Base-by-base conservation (phyloP, 306 rosid genomes). In the Cicer cuneatum region DNA sequence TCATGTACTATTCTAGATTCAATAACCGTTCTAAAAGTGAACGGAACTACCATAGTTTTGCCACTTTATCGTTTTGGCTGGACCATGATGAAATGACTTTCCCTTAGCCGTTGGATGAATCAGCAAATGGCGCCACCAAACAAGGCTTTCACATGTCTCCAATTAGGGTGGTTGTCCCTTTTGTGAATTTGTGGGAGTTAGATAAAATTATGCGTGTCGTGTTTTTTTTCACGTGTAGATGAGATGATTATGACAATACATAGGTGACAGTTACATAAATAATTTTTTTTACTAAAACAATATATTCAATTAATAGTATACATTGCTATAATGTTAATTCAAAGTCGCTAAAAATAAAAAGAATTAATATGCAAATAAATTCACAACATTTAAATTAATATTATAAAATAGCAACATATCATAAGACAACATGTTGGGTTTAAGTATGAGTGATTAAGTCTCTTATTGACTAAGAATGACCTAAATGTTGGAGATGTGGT, bases 31-130 rank as follows among this genome's bases (percentile, higher is more conserved):
- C 8, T 47, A 71, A 81, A 81, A 71, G 68, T 40, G 54, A 68
- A 57, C 35, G 71, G 52, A 21, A 65, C 56, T 65, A 19, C 3
- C 19, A 10, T 41, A 42, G 62, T 73, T 67, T 52, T 40, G 51
- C 10, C 21, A 18, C 75, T 71, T 66, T 43, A 8, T 56, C 1
- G 2, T 75, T 70, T 69, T 62, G 74, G 61, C 72, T 67, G 73
- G 81, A 61, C 77, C 84, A 39, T 57, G 8, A 48, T 11, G 66
- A 6, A 47, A 77, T 67, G 72, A 35, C 33, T 56, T 68, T 73
- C 51, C 42, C 19, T 19, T 13, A 53, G 39, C 45, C 53, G 65
- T 64, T 52, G 3, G 72, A 75, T 56, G 69, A 46, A 68, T 45
- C 12, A 13, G 49, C 40, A 48, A 29, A 40, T 35, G 76, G 41